Percentiles rank a stretch among this genome's conserved stretches.
Conservation (phyloP, 2,329 filamentous ascomycete species). For the Orbilia oligospora region DNA sequence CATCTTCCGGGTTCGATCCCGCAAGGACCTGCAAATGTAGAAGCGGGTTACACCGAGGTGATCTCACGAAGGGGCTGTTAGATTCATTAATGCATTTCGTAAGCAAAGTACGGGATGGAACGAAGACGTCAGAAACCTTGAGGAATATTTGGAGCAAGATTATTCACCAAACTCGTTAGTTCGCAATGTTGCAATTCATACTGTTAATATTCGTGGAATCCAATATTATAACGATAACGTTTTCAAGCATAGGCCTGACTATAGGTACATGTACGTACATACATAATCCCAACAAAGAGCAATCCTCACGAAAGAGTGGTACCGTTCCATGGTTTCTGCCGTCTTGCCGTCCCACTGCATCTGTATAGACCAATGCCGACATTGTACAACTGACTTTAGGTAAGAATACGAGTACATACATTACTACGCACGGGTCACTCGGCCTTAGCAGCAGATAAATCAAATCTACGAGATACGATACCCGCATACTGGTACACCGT, state of each 20-base stretch:
- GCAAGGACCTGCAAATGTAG: constrained; percentile 16
- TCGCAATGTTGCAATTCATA: constrained; percentile 13
- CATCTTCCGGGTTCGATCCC: constrained; percentile 26
- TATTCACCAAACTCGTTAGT: background rate
- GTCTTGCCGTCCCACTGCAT: constrained; percentile 22
- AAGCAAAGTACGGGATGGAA: constrained; percentile 13
- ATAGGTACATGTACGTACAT: too few relatives aligned
- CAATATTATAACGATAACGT: constrained; percentile 16
- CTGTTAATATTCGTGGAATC: constrained; percentile 12
- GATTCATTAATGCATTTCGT: constrained; percentile 24
- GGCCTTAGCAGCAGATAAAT: background rate
- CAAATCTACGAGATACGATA: constrained; percentile 26
- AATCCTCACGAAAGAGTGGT: constrained; percentile 2
- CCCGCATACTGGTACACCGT: constrained; percentile 36
- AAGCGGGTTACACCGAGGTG: constrained; percentile 33
- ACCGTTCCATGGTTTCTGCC: constrained; percentile 24
- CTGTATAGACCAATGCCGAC: constrained; percentile 12
- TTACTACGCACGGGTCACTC: constrained; percentile 13
- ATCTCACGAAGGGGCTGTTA: constrained; percentile 24
- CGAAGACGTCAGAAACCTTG: constrained; percentile 7
- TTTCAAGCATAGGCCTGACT: constrained; percentile 26
- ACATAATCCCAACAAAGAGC: too few relatives aligned
- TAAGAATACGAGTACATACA: constrained; percentile 14
- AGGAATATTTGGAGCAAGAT: constrained; percentile 33
- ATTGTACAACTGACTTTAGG: constrained; percentile 26